Evolutionary conservation across 306 rosid genomes (phyloP).

Genomic region (Hylodesmum podocarpum): DNA sequence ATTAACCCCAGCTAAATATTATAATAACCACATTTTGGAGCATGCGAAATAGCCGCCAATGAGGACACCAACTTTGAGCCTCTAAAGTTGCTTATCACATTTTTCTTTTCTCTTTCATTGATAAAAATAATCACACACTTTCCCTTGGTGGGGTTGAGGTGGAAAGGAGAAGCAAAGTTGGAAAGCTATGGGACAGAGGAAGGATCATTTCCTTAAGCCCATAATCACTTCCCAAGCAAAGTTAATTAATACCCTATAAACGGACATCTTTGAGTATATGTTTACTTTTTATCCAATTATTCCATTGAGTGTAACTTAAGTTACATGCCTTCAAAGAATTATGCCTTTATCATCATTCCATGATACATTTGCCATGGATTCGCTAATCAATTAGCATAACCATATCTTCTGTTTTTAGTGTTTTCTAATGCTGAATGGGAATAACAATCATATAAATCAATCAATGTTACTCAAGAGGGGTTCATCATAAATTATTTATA

Average conservation of each 20-base stretch:
- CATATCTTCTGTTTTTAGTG: not conserved
- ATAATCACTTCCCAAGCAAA: constrained; percentile 74
- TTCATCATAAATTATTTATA: constrained; percentile 9
- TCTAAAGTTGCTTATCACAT: constrained; percentile 29
- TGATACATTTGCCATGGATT: constrained; percentile 11
- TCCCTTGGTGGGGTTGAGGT: constrained; percentile 58
- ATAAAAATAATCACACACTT: constrained; percentile 42
- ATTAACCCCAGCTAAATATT: constrained; percentile 33
- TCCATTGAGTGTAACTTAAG: constrained; percentile 63
- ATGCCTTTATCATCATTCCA: constrained; percentile 50
- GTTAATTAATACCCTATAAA: constrained; percentile 45
- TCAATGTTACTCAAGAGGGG: not conserved
- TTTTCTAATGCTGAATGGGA: constrained; percentile 7
- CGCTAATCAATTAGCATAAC: constrained; percentile 15
- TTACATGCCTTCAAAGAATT: constrained; percentile 51
- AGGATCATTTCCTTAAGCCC: constrained; percentile 37
- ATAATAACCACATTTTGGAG: constrained; percentile 28
- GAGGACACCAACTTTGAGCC: constrained; percentile 21
- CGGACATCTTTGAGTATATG: constrained; percentile 53
- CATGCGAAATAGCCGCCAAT: constrained; percentile 51
- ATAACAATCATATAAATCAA: not conserved
- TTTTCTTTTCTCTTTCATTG: not conserved
- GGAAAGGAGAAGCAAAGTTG: constrained; percentile 66
- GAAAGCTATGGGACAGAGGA: constrained; percentile 49
- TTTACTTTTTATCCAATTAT: constrained; percentile 70